A percentile compares a stretch with the other conserved stretches of the same genome.
phyloP scores from a whole-genome alignment of 768 basidiomycete species.

The Trametes villosa region DNA sequence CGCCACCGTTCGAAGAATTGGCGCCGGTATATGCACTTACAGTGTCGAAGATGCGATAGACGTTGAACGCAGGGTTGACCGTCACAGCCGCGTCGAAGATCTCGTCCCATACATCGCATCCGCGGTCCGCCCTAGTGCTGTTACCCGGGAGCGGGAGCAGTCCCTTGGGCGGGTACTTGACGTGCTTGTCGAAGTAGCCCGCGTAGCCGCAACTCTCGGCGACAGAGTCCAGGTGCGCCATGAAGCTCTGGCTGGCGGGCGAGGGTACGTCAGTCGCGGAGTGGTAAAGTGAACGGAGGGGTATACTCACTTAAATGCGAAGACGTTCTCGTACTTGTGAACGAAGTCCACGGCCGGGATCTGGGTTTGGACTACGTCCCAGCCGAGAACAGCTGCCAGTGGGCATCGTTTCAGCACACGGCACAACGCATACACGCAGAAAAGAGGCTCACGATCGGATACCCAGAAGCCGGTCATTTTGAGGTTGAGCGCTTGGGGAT shows the following conservation, averaged over 20 bases:
- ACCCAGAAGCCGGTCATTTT: constrained; percentile 75
- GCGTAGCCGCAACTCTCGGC: constrained; percentile 65
- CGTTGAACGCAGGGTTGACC: constrained; percentile 76
- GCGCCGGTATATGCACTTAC: constrained; percentile 30
- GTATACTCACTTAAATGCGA: constrained; percentile 76
- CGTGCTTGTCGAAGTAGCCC: constrained; percentile 61
- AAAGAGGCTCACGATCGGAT: constrained; percentile 64
- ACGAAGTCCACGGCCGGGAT: constrained; percentile 79
- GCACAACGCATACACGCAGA: too few species aligned
- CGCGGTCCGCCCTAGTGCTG: constrained; percentile 48
- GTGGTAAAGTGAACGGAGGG: constrained; percentile 22
- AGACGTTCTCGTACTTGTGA: constrained; percentile 70
- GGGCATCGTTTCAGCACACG: not conserved
- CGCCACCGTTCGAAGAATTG: too few species aligned
- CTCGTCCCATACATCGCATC: constrained; percentile 70
- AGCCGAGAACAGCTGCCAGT: constrained; percentile 26
- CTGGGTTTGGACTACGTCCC: constrained; percentile 63
- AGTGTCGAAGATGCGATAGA: constrained; percentile 79
- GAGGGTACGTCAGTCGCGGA: too few species aligned
- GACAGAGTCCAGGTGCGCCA: constrained; percentile 56
- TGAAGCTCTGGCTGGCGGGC: constrained; percentile 57
- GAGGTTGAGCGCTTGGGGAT: constrained; percentile 56
- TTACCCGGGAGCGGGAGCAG: constrained; percentile 68
- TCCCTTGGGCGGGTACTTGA: constrained; percentile 66
- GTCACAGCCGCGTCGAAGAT: constrained; percentile 64